Percentiles rank a stretch among this genome's conserved stretches.
Evolutionary conservation across 768 basidiomycete genomes (phyloP).

Genomic region (Tricholoma sp.): DNA sequence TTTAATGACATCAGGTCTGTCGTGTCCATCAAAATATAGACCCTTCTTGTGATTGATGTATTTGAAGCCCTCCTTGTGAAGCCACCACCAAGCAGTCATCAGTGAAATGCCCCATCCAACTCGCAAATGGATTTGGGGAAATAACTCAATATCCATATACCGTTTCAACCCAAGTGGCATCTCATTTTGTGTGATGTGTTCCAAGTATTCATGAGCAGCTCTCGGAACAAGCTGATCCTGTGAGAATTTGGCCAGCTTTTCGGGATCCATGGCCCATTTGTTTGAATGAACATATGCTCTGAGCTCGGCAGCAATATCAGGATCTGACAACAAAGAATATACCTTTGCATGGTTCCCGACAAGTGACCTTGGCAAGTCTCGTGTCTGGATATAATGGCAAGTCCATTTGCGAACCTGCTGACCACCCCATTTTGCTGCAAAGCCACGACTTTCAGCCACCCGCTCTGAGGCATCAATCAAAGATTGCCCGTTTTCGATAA

Average conservation of each 20-base stretch:
- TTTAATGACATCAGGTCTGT: slow-evolving; percentile 28
- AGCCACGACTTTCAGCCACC: neutral
- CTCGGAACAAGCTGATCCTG: neutral
- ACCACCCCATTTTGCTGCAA: neutral
- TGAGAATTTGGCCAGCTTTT: neutral
- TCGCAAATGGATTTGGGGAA: slow-evolving; percentile 8
- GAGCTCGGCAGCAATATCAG: neutral
- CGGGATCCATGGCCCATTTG: neutral
- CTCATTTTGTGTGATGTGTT: slow-evolving; percentile 8
- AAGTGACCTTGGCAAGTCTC: neutral
- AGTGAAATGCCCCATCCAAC: slow-evolving; percentile 17
- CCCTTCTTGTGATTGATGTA: slow-evolving; percentile 24
- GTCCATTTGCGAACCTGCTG: neutral
- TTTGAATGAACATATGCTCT: neutral
- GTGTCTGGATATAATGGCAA: neutral
- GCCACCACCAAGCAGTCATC: slow-evolving; percentile 12
- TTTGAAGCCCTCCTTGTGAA: slow-evolving; percentile 20
- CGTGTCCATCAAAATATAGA: slow-evolving; percentile 25
- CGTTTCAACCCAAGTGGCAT: slow-evolving; percentile 17
- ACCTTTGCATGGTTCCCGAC: neutral
- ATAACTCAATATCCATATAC: slow-evolving; percentile 14
- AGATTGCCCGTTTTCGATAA: neutral
- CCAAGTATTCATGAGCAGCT: slow-evolving; percentile 15
- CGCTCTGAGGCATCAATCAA: neutral
- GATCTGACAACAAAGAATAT: neutral